Base-by-base conservation (phyloP, 768 basidiomycete genomes). In the Psilocybe azurescens region DNA sequence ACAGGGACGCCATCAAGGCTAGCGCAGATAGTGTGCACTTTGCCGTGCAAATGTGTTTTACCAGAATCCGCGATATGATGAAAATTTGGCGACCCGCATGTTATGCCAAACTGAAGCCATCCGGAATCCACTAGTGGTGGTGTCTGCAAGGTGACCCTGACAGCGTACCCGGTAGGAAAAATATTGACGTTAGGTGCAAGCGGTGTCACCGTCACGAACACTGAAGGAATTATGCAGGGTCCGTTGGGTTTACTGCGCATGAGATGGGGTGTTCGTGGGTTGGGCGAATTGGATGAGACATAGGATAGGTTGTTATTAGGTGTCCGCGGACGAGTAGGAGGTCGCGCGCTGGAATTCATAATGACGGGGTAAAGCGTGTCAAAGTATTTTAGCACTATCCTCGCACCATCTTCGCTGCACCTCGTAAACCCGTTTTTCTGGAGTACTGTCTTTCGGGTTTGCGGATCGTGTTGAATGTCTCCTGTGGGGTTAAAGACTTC, bases 81-180 rank as follows among this genome's bases (percentile, higher is more conserved):
- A 30, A 41, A 54, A 47, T 30, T 52, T 53, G 70, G 41, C 28
- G 69, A 67, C 30, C 65, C 57, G 46, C 64, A 64, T n/a, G 73
- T 86, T 53, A 93, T 77, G 29, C 90, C 90, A 67, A 93, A 92
- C 71, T 92, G 90, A 18, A 93, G 77, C 86, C 86, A 90, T 54
- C 88, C 89, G n/a, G 85, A 83, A 58, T 85, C 85, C n/a, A 78
- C 69, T 36, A 87, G 81, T 13, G 79, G 73, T 18, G 89, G 89
- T 8, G 85, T 83, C 47, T 84, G 83, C 28, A 91, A 72, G 56
- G 65, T 73, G 18, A 90, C 65, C 28, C 83, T 81, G 51, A 91
- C 89, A 18, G 84, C 88, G 65, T 92, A 90, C 38, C 80, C 79
- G 39, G 77, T 73, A 10, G 82, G 79, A 20, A 77, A 67, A 36